phyloP scores from a whole-genome alignment of 129 eudicot genomes.

The Artemisia tridentata region DNA sequence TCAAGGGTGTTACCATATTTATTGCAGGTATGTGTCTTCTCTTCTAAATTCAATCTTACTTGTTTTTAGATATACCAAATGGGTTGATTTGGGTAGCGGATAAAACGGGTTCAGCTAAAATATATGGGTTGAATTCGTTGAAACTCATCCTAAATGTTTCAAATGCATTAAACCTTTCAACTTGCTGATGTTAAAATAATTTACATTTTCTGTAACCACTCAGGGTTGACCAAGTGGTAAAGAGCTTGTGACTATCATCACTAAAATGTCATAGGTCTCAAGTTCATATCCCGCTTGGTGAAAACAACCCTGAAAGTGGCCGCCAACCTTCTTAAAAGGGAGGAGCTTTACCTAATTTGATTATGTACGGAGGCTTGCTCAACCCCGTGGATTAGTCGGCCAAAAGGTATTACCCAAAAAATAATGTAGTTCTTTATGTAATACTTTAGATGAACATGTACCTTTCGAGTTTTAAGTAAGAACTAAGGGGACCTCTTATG shows the following conservation, averaged over 20 bases:
- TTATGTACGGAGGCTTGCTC: background rate
- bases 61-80: background rate
- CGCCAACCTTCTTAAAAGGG: too few relatives aligned
- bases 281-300: too few relatives aligned
- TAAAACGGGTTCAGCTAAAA: background rate
- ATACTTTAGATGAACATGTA: background rate
- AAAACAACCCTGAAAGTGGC: too few relatives aligned
- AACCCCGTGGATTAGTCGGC: background rate
- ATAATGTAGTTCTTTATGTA: background rate
- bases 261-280: background rate
- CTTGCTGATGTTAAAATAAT: background rate
- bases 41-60: background rate
- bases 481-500: background rate
- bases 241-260: background rate
- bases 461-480: background rate
- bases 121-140: background rate
- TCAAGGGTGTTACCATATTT: constrained; percentile 59
- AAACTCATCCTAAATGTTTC: background rate
- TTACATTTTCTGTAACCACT: background rate
- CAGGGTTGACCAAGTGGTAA: too few relatives aligned
- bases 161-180: background rate
- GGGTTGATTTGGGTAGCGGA: background rate
- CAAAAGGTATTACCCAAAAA: background rate
- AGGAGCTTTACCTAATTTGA: too few relatives aligned
- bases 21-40: constrained; percentile 49